These are phyloP conservation scores for Trichoderma erinaceum DNA, from an alignment of 495 filamentous ascomycete genomes.

Conservation along the genomic window DNA sequence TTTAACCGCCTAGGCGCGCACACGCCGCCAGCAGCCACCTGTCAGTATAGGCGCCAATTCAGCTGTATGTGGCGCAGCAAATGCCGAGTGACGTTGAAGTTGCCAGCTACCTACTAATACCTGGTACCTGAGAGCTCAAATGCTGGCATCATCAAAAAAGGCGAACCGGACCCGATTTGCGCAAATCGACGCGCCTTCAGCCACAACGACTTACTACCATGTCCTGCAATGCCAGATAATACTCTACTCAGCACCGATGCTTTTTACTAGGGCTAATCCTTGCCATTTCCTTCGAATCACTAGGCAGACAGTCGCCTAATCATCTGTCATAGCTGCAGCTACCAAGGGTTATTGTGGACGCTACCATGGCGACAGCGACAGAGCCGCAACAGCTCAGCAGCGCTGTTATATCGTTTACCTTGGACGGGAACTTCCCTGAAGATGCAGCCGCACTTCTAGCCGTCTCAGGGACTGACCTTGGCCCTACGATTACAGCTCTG, in stretches of 20 bases:
- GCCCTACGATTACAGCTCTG: conserved; percentile 58
- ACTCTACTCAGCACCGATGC: background rate
- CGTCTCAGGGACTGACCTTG: conserved; percentile 47
- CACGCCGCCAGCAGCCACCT: background rate
- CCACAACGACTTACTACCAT: background rate
- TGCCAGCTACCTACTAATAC: background rate
- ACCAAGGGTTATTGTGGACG: background rate
- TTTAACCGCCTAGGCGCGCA: background rate
- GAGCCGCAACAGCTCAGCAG: conserved; percentile 43
- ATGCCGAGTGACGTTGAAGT: background rate
- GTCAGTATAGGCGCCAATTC: background rate
- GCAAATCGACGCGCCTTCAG: background rate
- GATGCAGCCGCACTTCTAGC: conserved; percentile 58
- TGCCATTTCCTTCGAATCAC: background rate
- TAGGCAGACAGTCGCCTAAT: background rate
- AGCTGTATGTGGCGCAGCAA: background rate
- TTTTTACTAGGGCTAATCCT: background rate
- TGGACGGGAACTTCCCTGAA: conserved; percentile 70
- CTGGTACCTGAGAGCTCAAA: background rate
- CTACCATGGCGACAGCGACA: conserved; percentile 24
- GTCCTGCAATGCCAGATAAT: background rate
- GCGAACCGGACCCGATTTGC: background rate
- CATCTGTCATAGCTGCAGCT: background rate
- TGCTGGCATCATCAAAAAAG: background rate
- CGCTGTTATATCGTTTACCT: conserved; percentile 65